Percentiles rank a stretch among this genome's conserved stretches.
Evolutionary conservation across 2,329 filamentous ascomycete genomes (phyloP).

Genomic region (Rutstroemia sp.): DNA sequence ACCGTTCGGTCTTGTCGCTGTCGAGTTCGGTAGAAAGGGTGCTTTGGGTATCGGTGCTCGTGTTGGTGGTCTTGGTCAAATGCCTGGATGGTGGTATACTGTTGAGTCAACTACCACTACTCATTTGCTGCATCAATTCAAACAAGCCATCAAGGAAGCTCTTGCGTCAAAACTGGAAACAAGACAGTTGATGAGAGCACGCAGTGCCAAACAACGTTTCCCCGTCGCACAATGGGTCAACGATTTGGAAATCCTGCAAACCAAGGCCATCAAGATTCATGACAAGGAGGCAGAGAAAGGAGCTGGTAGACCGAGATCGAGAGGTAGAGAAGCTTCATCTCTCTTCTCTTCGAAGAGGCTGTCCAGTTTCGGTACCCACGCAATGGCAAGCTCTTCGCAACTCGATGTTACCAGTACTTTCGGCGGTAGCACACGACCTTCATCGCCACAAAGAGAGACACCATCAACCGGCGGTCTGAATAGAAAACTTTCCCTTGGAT

Average conservation of each 20-base stretch:
- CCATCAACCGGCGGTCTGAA: conserved; percentile 5
- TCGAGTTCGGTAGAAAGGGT: conserved; percentile 62
- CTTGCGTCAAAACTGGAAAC: conserved; percentile 48
- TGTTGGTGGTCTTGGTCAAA: conserved; percentile 61
- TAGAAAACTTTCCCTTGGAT: conserved; percentile 7
- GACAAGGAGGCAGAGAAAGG: conserved; percentile 5
- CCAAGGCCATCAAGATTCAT: conserved; percentile 44
- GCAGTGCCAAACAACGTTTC: conserved; percentile 58
- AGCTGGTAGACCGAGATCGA: conserved; percentile 9
- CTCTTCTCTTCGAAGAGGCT: not conserved
- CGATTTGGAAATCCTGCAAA: conserved; percentile 55
- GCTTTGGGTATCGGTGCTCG: conserved; percentile 59
- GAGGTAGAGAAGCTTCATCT: conserved; percentile 3
- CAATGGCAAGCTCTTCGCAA: conserved; percentile 7
- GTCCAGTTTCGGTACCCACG: conserved; percentile 3
- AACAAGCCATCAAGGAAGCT: conserved; percentile 53
- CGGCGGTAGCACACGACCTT: not conserved
- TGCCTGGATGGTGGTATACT: conserved; percentile 67
- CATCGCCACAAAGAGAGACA: not conserved
- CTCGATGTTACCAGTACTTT: conserved; percentile 7
- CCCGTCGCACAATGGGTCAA: conserved; percentile 61
- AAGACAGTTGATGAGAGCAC: conserved; percentile 55
- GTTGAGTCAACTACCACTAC: conserved; percentile 57
- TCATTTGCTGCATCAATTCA: conserved; percentile 59
- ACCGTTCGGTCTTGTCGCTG: conserved; percentile 61